Evolutionary conservation across 345 rosid species (phyloP).

Genomic region (Angophora floribunda): DNA sequence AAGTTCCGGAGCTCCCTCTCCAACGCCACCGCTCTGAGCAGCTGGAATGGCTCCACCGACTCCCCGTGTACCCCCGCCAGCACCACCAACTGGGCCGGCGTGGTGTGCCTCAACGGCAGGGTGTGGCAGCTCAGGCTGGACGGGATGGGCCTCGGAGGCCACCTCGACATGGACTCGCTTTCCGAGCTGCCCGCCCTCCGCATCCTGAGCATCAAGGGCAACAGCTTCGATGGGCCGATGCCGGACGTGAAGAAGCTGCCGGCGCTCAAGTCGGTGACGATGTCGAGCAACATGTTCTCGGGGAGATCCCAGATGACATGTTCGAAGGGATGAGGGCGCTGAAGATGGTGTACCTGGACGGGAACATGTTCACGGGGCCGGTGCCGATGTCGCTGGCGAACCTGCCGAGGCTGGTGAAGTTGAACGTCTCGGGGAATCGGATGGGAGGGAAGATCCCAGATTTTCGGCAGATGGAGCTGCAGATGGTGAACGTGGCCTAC

Average conservation of each 20-base stretch:
- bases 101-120: constrained; percentile 28
- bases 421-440: constrained; percentile 45
- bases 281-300: constrained; percentile 46
- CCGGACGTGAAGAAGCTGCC: constrained; percentile 34
- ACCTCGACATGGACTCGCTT: constrained; percentile 32
- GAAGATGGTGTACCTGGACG: constrained; percentile 38
- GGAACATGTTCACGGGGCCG: constrained; percentile 40
- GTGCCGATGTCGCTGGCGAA: constrained; percentile 44
- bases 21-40: constrained; percentile 5
- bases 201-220: constrained; percentile 50
- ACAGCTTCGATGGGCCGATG: constrained; percentile 45
- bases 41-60: constrained; percentile 25
- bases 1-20: constrained; percentile 45
- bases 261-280: constrained; percentile 27
- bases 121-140: constrained; percentile 38
- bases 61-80: constrained; percentile 18
- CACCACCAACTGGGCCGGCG: constrained; percentile 38
- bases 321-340: constrained; percentile 42
- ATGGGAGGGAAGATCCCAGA: constrained; percentile 49
- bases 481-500: constrained; percentile 28
- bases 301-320: constrained; percentile 25
- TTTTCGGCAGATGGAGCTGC: constrained; percentile 25
- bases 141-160: constrained; percentile 44
- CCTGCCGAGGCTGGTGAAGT: constrained; percentile 25
- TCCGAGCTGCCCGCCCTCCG: constrained; percentile 16